Conservation (phyloP, 257 asterid genomes). For the Striga asiatica region DNA sequence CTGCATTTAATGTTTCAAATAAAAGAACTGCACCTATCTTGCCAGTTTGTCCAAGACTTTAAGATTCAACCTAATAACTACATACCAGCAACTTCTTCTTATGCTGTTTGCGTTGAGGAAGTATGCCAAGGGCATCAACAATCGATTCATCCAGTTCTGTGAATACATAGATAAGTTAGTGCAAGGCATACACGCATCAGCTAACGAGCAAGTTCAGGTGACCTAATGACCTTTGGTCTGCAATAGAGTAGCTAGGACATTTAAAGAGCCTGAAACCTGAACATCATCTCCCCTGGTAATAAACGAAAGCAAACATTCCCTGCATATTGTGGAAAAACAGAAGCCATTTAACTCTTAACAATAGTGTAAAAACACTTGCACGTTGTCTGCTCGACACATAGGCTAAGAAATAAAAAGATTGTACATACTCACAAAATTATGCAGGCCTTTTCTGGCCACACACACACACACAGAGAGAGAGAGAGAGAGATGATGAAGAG, state of each 20-base stretch:
- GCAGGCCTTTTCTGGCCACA: neutral
- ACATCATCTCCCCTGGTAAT: slow-evolving; percentile 69
- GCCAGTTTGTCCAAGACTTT: neutral
- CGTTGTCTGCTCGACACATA: slow-evolving; percentile 10
- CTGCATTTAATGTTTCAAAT: neutral
- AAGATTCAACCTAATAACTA: slow-evolving; percentile 11
- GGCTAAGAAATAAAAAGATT: neutral
- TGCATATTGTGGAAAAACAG: slow-evolving; percentile 24
- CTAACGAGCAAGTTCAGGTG: slow-evolving; percentile 14
- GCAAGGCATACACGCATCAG: slow-evolving; percentile 17
- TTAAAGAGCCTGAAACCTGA: slow-evolving; percentile 81
- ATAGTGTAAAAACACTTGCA: slow-evolving; percentile 7
- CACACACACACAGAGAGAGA: no score
- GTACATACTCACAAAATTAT: neutral
- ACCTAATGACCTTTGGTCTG: slow-evolving; percentile 75
- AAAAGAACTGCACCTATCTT: neutral
- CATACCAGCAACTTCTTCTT: slow-evolving; percentile 88
- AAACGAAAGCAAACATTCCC: slow-evolving; percentile 90
- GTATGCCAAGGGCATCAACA: slow-evolving; percentile 96
- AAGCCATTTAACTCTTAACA: slow-evolving; percentile 4
- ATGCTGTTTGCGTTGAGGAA: slow-evolving; percentile 93
- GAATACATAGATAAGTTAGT: slow-evolving; percentile 19
- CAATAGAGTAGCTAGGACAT: slow-evolving; percentile 75
- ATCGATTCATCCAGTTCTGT: slow-evolving; percentile 92
- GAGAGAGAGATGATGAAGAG: no score